Base-by-base conservation (phyloP, 176 grass and related monocot genomes). In the Dendrocalamus sinicus region DNA sequence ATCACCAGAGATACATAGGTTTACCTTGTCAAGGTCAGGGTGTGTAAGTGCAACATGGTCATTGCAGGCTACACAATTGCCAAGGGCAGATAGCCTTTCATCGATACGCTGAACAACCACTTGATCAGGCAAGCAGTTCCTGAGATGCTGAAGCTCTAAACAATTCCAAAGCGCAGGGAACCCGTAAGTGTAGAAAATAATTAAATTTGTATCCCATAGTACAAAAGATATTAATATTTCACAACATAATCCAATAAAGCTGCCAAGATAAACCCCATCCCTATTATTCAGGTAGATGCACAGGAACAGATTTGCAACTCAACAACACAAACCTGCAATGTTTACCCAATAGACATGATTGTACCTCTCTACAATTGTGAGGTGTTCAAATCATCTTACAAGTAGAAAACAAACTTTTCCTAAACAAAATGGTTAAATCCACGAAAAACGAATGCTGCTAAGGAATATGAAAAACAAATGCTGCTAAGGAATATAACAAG, bases 41-140 rank as follows among this genome's bases (percentile, higher is more conserved):
- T 99, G 96, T 77, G 96, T 99, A 61, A 99, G 92, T n/a, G 94
- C 96, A 69, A 99, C 96, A 94, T 99, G 96, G 75, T 99, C 96
- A 62, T 99, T 99, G 64, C 93, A 99, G 81, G 94, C 71, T 46
- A 99, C 64, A 47, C 96, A 99, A 61, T 99, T 99, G 39, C 96
- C 96, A 37, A 99, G 87, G 26, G 94, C 96, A 76, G 96, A 99
- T 1, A 99, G 48, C 75, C 84, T 92, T 53, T 99, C 96, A 39
- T 99, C 90, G n/a, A 99, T 91, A 52, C 96, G 89, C 62, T 96
- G 96, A 61, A 99, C 94, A 51, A 96, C 90, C n/a, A 99, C 94
- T 84, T 94, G 72, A 79, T 99, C 96, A 91, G 96, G 96, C 52
- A 99, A 81, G 82, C 96, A 94, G 47, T 99, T 99, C 90, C 96